Conservation (phyloP, 106 monocot genomes). For the Alisma plantagoaquatica region DNA sequence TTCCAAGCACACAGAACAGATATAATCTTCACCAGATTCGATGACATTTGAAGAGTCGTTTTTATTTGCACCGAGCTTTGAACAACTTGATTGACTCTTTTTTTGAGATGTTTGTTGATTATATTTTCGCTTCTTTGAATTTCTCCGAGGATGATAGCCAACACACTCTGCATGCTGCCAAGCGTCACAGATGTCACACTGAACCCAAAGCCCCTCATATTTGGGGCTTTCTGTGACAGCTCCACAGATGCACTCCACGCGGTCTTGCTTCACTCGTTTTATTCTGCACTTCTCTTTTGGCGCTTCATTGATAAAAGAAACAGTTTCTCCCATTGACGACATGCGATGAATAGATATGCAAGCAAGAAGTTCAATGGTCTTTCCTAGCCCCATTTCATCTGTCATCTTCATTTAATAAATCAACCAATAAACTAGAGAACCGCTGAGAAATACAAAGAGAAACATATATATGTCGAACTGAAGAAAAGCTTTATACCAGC, state of each 20-base stretch:
- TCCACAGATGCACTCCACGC: constrained; percentile 96
- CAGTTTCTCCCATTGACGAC: constrained; percentile 13
- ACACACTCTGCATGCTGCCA: constrained; percentile 99
- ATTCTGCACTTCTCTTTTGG: constrained; percentile 16
- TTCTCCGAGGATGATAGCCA: constrained; percentile 51
- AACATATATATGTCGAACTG: no score
- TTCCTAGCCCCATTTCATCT: constrained; percentile 99
- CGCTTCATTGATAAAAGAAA: constrained; percentile 19
- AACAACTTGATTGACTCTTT: constrained; percentile 11
- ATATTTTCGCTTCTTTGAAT: constrained; percentile 13
- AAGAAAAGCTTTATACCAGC: constrained; percentile 48
- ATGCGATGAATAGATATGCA: constrained; percentile 64
- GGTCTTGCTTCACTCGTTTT: constrained; percentile 69
- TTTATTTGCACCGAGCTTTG: constrained; percentile 13
- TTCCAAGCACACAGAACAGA: constrained; percentile 67
- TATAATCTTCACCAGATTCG: constrained; percentile 48
- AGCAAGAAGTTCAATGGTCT: constrained; percentile 91
- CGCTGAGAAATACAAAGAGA: no score
- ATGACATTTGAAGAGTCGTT: constrained; percentile 24
- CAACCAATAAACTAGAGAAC: no score
- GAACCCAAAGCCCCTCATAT: constrained; percentile 91
- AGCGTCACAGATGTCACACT: constrained; percentile 96
- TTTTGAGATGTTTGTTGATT: constrained; percentile 3
- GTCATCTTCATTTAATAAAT: no score
- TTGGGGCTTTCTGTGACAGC: constrained; percentile 63